Conservation (phyloP, 345 rosid genomes). For the Moricandia arvensis region DNA sequence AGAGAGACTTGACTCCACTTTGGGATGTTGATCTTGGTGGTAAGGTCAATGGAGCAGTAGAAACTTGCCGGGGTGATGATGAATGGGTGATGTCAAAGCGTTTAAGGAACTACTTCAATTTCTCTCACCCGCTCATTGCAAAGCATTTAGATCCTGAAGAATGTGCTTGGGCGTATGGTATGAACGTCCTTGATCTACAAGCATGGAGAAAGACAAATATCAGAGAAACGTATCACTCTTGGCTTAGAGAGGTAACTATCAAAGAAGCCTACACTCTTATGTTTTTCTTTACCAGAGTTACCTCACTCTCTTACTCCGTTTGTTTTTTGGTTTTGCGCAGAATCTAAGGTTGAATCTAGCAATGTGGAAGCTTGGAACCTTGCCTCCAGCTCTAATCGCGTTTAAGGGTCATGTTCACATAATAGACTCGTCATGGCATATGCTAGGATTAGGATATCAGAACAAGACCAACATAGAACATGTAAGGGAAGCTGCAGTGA, state of each 20-base stretch:
- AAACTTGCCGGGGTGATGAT: conserved; percentile 96
- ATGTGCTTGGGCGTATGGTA: conserved; percentile 99
- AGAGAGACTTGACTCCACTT: conserved; percentile 84
- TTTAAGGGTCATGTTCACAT: conserved; percentile 83
- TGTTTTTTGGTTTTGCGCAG: conserved; percentile 40
- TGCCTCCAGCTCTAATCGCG: conserved; percentile 95
- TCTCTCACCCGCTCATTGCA: conserved; percentile 86
- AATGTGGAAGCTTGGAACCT: conserved; percentile 97
- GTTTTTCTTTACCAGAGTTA: too few species aligned
- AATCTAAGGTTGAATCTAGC: conserved; percentile 84
- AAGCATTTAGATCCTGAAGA: conserved; percentile 83
- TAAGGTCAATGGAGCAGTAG: conserved; percentile 97
- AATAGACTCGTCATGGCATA: conserved; percentile 88
- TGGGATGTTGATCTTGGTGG: conserved; percentile 90
- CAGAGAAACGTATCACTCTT: conserved; percentile 83
- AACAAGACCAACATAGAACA: conserved; percentile 60
- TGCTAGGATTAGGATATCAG: conserved; percentile 98
- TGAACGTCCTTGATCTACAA: conserved; percentile 90
- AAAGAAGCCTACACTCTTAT: background rate
- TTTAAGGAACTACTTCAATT: conserved; percentile 95
- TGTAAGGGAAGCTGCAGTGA: conserved; percentile 80
- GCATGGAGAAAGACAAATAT: conserved; percentile 89
- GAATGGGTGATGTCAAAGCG: conserved; percentile 98
- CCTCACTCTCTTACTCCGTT: background rate
- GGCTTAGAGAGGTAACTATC: conserved; percentile 84